These are phyloP conservation scores for Leucocoprinus birnbaumii DNA, from an alignment of 768 basidiomycete genomes.

Conservation along the genomic window DNA sequence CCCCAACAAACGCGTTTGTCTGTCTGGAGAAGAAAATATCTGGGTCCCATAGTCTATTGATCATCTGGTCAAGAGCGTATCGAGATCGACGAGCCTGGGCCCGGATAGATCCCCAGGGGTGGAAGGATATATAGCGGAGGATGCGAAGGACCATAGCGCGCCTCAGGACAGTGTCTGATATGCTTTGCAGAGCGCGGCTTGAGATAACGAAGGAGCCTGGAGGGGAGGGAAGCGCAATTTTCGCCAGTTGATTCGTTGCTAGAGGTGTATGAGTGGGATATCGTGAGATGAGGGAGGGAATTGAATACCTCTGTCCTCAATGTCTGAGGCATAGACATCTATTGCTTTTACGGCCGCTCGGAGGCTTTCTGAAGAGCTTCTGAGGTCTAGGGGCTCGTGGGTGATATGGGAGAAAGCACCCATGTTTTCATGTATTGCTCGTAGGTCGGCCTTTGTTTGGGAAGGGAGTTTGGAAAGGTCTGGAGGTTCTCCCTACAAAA, in stretches of 20 bases:
- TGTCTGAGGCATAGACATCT: constrained; percentile 29
- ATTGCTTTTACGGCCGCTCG: constrained; percentile 34
- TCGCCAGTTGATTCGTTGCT: constrained; percentile 26
- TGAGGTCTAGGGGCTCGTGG: constrained; percentile 23
- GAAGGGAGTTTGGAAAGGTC: constrained; percentile 20
- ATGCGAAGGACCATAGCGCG: constrained; percentile 47
- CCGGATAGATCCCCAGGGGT: constrained; percentile 71
- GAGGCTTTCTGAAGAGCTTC: constrained; percentile 33
- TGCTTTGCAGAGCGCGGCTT: constrained; percentile 24
- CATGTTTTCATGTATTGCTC: constrained; percentile 27
- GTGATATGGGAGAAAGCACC: constrained; percentile 20
- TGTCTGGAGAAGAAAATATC: constrained; percentile 20
- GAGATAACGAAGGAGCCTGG: constrained; percentile 49
- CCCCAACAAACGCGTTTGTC: constrained; percentile 39
- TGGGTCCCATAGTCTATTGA: constrained; percentile 43
- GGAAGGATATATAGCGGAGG: constrained; percentile 68
- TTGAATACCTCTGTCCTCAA: constrained; percentile 44
- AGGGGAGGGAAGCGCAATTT: constrained; percentile 39
- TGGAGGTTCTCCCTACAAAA: constrained; percentile 8
- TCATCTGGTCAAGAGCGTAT: constrained; percentile 43
- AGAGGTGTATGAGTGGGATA: constrained; percentile 34
- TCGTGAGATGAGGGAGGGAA: background rate
- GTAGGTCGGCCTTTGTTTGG: constrained; percentile 29
- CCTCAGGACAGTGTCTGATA: constrained; percentile 33
- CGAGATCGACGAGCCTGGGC: constrained; percentile 58